These are phyloP conservation scores for Panaeolus papilionaceus DNA, from an alignment of 768 basidiomycete species.

Conservation along the genomic window DNA sequence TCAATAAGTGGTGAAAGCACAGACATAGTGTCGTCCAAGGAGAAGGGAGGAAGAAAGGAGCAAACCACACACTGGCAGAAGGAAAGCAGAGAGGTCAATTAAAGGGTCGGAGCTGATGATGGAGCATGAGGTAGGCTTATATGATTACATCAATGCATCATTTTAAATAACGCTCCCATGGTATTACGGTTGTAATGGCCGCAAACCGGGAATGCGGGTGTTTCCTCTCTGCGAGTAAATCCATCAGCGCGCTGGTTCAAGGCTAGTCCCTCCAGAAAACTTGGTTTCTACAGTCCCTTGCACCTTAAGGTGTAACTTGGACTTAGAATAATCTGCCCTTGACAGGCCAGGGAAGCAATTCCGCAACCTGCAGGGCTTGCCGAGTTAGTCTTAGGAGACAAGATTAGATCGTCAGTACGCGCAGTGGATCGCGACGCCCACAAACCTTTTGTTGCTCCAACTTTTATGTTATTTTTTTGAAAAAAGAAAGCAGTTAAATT, in stretches of 20 bases:
- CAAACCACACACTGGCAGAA: slow-evolving; percentile 12
- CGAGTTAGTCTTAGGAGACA: slow-evolving; percentile 94
- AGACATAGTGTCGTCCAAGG: slow-evolving; percentile 35
- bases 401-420: slow-evolving; percentile 86
- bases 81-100: background rate
- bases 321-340: slow-evolving; percentile 87
- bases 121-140: background rate
- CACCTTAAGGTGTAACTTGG: slow-evolving; percentile 63
- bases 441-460: slow-evolving; percentile 69
- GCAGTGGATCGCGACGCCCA: slow-evolving; percentile 75
- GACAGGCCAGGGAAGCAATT: slow-evolving; percentile 93
- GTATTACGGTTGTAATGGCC: slow-evolving; percentile 85
- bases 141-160: background rate
- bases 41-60: slow-evolving; percentile 10
- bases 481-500: background rate
- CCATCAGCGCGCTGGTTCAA: slow-evolving; percentile 91
- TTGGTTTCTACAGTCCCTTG: slow-evolving; percentile 81
- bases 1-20: slow-evolving; percentile 49
- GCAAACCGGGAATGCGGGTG: slow-evolving; percentile 81
- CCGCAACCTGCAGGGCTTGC: slow-evolving; percentile 86
- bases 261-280: slow-evolving; percentile 94
- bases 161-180: slow-evolving; percentile 40
- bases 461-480: background rate
- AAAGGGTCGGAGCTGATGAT: background rate
- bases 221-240: slow-evolving; percentile 62